phyloP scores from a whole-genome alignment of 352 stramenopile genomes.

The Phytophthora hybrid region DNA sequence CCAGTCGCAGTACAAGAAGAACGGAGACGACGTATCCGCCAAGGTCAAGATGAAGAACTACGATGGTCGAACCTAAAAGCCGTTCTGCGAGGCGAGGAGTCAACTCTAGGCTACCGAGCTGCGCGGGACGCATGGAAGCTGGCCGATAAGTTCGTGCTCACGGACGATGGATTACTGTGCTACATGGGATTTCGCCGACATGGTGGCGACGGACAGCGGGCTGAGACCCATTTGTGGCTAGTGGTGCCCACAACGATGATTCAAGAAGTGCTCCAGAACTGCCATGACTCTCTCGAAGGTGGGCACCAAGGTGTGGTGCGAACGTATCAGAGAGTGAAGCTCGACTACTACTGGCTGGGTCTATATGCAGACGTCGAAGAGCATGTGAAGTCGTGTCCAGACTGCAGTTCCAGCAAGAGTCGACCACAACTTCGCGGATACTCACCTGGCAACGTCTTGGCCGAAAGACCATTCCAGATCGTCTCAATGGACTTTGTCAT shows the following conservation, averaged over 20 bases:
- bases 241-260: not conserved
- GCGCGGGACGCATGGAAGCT: not conserved
- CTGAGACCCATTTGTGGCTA: too few relatives aligned
- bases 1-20: not conserved
- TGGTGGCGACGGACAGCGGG: too few relatives aligned
- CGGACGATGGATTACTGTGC: too few relatives aligned
- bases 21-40: not conserved
- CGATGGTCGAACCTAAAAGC: not conserved
- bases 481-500: not conserved
- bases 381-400: not conserved
- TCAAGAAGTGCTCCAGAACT: not conserved
- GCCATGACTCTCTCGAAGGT: not conserved
- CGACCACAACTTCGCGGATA: constrained; percentile 3
- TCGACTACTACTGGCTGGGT: not conserved
- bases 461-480: constrained; percentile 5
- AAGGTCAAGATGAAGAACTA: not conserved
- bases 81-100: not conserved
- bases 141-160: too few relatives aligned
- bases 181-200: too few relatives aligned
- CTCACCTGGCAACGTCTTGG: constrained; percentile 6
- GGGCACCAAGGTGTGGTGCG: not conserved
- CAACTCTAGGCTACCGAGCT: not conserved
- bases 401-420: constrained; percentile 10
- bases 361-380: not conserved
- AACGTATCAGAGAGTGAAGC: not conserved